phyloP scores from a whole-genome alignment of 495 filamentous ascomycete genomes.

The Choiromyces venosus region DNA sequence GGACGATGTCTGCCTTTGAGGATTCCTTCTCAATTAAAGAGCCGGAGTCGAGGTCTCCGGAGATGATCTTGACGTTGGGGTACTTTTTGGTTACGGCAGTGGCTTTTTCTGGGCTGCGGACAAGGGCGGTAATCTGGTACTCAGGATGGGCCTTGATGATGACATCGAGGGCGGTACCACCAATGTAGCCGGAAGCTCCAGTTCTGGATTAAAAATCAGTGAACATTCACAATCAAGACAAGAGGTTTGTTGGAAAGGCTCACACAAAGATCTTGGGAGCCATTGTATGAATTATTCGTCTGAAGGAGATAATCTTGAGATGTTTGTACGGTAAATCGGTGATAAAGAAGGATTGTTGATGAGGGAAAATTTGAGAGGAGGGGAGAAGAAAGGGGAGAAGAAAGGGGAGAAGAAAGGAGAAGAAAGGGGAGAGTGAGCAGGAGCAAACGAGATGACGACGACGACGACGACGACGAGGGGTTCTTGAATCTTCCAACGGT shows the following conservation, averaged over 20 bases:
- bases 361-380: background rate
- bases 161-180: conserved; percentile 48
- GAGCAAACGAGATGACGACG: conserved; percentile 1
- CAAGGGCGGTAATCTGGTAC: conserved; percentile 46
- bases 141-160: conserved; percentile 47
- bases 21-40: conserved; percentile 52
- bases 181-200: conserved; percentile 52
- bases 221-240: background rate
- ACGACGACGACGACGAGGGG: background rate
- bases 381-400: background rate
- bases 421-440: background rate
- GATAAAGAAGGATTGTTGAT: conserved; percentile 1
- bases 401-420: background rate
- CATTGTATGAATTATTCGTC: conserved; percentile 22
- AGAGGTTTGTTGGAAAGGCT: background rate
- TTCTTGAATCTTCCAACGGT: background rate
- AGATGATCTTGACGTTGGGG: conserved; percentile 50
- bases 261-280: conserved; percentile 39
- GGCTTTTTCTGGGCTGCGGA: conserved; percentile 44
- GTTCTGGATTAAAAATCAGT: conserved; percentile 39
- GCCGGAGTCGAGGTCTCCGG: conserved; percentile 52
- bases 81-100: conserved; percentile 41
- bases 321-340: conserved; percentile 1
- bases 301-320: background rate
- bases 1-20: conserved; percentile 55